phyloP scores from a whole-genome alignment of 768 basidiomycete species.

The Omphalotus guepiniiformis region DNA sequence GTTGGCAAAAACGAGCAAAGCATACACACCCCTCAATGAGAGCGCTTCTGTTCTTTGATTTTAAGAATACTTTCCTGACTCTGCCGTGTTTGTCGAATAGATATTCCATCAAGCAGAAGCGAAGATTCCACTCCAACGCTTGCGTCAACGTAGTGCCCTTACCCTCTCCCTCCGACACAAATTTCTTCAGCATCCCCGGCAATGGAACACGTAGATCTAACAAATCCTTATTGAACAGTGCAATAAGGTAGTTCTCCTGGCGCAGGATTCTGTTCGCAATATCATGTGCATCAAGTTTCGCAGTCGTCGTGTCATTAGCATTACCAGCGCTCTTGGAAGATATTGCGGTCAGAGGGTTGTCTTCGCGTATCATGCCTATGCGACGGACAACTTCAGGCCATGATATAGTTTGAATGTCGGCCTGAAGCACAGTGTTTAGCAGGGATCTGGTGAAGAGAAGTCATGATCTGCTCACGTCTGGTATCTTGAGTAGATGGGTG shows the following conservation, averaged over 20 bases:
- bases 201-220: slow-evolving; percentile 84
- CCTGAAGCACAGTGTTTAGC: slow-evolving; percentile 40
- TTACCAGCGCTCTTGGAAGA: slow-evolving; percentile 53
- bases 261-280: slow-evolving; percentile 97
- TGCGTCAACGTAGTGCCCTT: slow-evolving; percentile 74
- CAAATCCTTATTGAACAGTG: slow-evolving; percentile 94
- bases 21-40: slow-evolving; percentile 77
- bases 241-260: slow-evolving; percentile 98
- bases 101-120: slow-evolving; percentile 94
- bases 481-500: slow-evolving; percentile 88
- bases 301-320: slow-evolving; percentile 61
- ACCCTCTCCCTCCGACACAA: slow-evolving; percentile 49
- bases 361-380: slow-evolving; percentile 84
- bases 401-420: slow-evolving; percentile 95
- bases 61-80: slow-evolving; percentile 89
- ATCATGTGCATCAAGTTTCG: slow-evolving; percentile 95
- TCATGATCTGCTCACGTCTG: slow-evolving; percentile 61
- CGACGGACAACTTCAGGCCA: slow-evolving; percentile 94
- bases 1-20: background rate
- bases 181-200: slow-evolving; percentile 51
- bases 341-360: slow-evolving; percentile 88
- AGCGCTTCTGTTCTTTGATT: slow-evolving; percentile 70
- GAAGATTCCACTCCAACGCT: slow-evolving; percentile 94
- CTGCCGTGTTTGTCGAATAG: slow-evolving; percentile 87
- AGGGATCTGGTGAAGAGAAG: slow-evolving; percentile 10